Conservation (phyloP, 1,284 basidiomycete genomes). For the Ganoderma meredithae region DNA sequence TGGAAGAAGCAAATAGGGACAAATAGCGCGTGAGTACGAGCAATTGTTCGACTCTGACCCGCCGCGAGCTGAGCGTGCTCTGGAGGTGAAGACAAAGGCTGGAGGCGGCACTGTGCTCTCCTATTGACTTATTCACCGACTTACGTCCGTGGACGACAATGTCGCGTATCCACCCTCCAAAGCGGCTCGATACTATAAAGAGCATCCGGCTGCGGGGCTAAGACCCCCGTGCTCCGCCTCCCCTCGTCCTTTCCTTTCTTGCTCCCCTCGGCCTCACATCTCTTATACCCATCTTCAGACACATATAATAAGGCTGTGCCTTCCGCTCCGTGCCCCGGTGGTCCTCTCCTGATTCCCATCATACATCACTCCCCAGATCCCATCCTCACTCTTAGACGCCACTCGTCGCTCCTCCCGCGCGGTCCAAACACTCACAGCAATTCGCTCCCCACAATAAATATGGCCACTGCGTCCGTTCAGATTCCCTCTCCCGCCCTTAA, state of each 20-base stretch:
- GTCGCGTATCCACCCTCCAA: slow-evolving; percentile 20
- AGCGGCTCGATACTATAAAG: slow-evolving; percentile 41
- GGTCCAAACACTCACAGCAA: slow-evolving; percentile 27
- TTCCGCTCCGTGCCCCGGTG: slow-evolving; percentile 43
- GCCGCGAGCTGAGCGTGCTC: slow-evolving; percentile 15
- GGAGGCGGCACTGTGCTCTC: slow-evolving; percentile 12
- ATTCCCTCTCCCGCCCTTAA: slow-evolving; percentile 23
- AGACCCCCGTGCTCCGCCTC: slow-evolving; percentile 21
- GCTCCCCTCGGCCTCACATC: slow-evolving; percentile 32
- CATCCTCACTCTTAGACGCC: slow-evolving; percentile 25
- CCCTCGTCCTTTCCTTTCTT: slow-evolving; percentile 37
- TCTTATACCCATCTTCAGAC: slow-evolving; percentile 37
- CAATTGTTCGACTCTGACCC: slow-evolving; percentile 30
- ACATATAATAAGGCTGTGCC: slow-evolving; percentile 45
- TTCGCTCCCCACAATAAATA: slow-evolving; percentile 25
- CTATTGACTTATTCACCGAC: slow-evolving; percentile 23
- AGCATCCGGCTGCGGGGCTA: slow-evolving; percentile 28
- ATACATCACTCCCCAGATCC: slow-evolving; percentile 15
- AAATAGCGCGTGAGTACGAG: slow-evolving; percentile 30
- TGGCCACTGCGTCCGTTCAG: slow-evolving; percentile 39
- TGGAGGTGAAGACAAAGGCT: slow-evolving; percentile 31
- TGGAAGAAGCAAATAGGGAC: slow-evolving; percentile 27
- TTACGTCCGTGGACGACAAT: slow-evolving; percentile 34
- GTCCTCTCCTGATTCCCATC: slow-evolving; percentile 35
- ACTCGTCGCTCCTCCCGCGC: neutral